These are phyloP conservation scores for Blastocystis sp. DNA, from an alignment of 352 stramenopile species.

Conservation along the genomic window DNA sequence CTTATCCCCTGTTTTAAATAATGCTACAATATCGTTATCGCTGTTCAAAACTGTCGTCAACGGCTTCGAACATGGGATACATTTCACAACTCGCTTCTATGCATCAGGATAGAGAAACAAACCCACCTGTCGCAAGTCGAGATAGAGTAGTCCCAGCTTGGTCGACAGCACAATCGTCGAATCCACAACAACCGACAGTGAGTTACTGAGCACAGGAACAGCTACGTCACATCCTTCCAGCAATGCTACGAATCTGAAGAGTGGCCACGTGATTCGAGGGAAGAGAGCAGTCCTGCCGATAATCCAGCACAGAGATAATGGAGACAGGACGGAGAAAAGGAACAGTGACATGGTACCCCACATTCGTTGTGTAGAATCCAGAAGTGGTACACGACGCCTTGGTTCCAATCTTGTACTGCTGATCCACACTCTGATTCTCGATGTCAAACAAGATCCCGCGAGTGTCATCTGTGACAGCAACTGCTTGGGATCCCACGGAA, in stretches of 20 bases:
- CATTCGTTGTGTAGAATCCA: neutral
- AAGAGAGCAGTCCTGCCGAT: neutral
- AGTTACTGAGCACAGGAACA: neutral
- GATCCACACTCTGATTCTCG: neutral
- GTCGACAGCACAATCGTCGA: neutral
- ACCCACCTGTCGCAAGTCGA: neutral
- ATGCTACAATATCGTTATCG: neutral
- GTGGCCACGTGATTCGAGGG: neutral
- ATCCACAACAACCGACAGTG: neutral
- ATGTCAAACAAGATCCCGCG: neutral
- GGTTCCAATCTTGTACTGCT: neutral
- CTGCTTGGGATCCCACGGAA: neutral
- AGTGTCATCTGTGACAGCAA: neutral
- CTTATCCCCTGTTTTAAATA: neutral
- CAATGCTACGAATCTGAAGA: neutral
- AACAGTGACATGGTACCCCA: neutral
- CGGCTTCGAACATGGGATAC: neutral
- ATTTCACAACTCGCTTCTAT: neutral
- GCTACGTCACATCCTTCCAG: neutral
- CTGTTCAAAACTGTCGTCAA: neutral
- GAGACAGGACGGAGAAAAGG: neutral
- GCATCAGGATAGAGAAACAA: neutral
- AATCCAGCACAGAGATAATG: neutral
- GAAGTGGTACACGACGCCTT: neutral
- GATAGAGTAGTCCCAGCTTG: neutral